Percentiles rank a stretch among this genome's conserved stretches.
phyloP scores from a whole-genome alignment of 495 filamentous ascomycete species.

The Hypoxylon lienhwacheense region DNA sequence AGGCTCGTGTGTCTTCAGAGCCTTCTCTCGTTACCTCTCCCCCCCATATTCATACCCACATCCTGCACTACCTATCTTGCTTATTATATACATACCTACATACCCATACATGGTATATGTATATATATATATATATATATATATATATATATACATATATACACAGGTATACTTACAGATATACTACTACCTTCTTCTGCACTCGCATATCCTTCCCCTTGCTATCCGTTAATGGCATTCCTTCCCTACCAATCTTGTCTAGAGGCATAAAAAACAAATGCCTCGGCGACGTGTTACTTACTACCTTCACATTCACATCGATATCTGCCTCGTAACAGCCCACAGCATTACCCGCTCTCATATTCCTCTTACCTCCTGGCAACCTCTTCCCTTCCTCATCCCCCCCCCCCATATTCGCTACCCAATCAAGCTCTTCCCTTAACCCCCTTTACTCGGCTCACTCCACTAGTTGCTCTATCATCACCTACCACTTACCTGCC shows the following conservation, averaged over 20 bases:
- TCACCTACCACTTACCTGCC: conserved; percentile 33
- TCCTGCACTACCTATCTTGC: conserved; percentile 38
- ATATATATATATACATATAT: too few species aligned
- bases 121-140: too few species aligned
- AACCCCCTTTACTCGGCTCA: conserved; percentile 38
- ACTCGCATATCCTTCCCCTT: conserved; percentile 24
- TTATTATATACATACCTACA: conserved; percentile 37
- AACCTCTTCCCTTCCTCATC: too few species aligned
- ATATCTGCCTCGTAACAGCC: conserved; percentile 39
- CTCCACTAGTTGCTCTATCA: conserved; percentile 42
- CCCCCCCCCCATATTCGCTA: too few species aligned
- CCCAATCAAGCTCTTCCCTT: conserved; percentile 37
- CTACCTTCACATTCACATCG: conserved; percentile 38
- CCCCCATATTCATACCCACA: conserved; percentile 38
- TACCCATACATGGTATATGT: too few species aligned
- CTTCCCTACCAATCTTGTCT: conserved; percentile 23
- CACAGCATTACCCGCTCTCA: conserved; percentile 38
- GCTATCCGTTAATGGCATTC: conserved; percentile 18
- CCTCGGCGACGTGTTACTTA: conserved; percentile 50
- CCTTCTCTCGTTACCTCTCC: conserved; percentile 25
- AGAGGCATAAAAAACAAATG: conserved; percentile 38
- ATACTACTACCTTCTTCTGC: conserved; percentile 27
- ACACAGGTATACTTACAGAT: conserved; percentile 36
- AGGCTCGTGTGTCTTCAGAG: conserved; percentile 13
- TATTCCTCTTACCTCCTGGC: conserved; percentile 27